Conservation (phyloP, 2,329 filamentous ascomycete genomes). For the Albifimbria verrucaria region DNA sequence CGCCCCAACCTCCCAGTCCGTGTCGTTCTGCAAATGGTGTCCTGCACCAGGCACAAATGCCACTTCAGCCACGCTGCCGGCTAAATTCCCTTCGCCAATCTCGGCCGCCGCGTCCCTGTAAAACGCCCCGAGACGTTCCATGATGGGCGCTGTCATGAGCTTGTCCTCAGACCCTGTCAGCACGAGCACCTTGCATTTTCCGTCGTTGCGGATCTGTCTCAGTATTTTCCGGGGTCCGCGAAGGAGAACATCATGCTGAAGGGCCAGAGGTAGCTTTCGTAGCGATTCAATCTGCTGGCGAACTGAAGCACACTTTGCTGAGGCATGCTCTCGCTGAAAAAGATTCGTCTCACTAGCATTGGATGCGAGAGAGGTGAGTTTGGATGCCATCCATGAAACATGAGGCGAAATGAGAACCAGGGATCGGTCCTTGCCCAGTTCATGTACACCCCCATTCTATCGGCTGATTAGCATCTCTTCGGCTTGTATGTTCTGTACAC, state of each 20-base stretch:
- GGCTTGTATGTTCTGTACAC: not conserved
- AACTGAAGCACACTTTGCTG: conserved; percentile 37
- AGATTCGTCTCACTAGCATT: conserved; percentile 42
- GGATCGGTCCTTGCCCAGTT: conserved; percentile 46
- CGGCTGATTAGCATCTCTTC: conserved; percentile 1
- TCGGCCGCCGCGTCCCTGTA: conserved; percentile 9
- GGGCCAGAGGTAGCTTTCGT: conserved; percentile 52
- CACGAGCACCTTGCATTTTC: conserved; percentile 29
- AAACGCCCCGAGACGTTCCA: conserved; percentile 32
- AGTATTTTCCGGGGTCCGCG: conserved; percentile 37
- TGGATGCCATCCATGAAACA: conserved; percentile 45
- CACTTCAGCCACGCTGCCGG: conserved; percentile 21
- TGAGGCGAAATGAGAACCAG: conserved; percentile 42
- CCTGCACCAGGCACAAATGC: conserved; percentile 40
- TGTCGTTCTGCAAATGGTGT: conserved; percentile 53
- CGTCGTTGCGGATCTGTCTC: conserved; percentile 25
- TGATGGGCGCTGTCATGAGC: conserved; percentile 35
- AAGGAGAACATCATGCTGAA: conserved; percentile 44
- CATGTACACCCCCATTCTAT: conserved; percentile 39
- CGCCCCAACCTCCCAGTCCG: conserved; percentile 44
- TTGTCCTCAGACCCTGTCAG: conserved; percentile 37
- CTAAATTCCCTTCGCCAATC: conserved; percentile 2
- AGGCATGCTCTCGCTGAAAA: conserved; percentile 45
- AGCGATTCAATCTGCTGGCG: conserved; percentile 39
- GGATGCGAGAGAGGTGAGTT: conserved; percentile 51